Conservation (phyloP, 768 basidiomycete genomes). For the Suillus weaverae region DNA sequence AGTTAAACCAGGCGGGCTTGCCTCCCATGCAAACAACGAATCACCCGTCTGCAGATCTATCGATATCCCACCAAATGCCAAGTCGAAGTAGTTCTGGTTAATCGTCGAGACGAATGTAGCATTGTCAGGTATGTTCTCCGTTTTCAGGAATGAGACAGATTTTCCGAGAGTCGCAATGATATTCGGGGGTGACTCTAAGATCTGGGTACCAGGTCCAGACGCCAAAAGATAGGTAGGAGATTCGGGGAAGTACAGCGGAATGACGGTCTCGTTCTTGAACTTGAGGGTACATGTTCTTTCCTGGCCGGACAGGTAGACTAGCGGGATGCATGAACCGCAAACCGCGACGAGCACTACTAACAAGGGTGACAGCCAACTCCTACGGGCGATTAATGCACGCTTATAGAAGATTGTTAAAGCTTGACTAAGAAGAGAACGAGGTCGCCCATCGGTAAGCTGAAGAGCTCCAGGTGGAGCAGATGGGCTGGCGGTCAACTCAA, state of each 20-base stretch:
- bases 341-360: constrained; percentile 55
- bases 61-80: constrained; percentile 71
- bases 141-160: constrained; percentile 35
- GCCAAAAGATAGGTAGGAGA: constrained; percentile 40
- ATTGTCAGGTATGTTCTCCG: constrained; percentile 52
- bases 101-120: constrained; percentile 58
- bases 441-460: constrained; percentile 50
- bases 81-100: constrained; percentile 48
- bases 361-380: constrained; percentile 67
- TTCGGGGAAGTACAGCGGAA: constrained; percentile 56
- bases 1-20: constrained; percentile 53
- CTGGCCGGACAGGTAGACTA: constrained; percentile 59
- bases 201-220: constrained; percentile 32
- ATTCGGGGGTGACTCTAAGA: constrained; percentile 56
- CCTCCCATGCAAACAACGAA: constrained; percentile 72
- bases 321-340: constrained; percentile 64
- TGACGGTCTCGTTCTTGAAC: constrained; percentile 36
- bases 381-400: constrained; percentile 58
- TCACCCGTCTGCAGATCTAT: constrained; percentile 49
- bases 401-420: constrained; percentile 76
- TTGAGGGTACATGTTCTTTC: constrained; percentile 49
- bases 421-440: constrained; percentile 59
- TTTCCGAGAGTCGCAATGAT: constrained; percentile 48
- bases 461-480: constrained; percentile 24
- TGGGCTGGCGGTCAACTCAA: constrained; percentile 6